Percentiles rank a stretch among this genome's conserved stretches.
Evolutionary conservation across 139 green algal species (phyloP).

Genomic region (Chlorella sorokiniana): DNA sequence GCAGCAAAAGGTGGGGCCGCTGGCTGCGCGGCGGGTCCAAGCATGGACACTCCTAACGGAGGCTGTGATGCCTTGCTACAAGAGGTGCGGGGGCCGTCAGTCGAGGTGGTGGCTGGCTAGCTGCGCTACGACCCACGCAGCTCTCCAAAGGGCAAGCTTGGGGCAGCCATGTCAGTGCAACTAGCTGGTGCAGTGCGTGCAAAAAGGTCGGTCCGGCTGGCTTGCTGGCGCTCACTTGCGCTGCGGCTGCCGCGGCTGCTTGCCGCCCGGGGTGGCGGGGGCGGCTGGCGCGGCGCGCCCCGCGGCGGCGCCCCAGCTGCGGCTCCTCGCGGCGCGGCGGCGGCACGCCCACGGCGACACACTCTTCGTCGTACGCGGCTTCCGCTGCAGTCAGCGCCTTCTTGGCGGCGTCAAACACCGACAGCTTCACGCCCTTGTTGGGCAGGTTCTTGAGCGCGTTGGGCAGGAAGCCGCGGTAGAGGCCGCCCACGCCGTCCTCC

Average conservation of each 20-base stretch:
- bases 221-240: neutral
- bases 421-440: constrained; percentile 79
- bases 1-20: neutral
- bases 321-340: constrained; percentile 4
- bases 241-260: neutral
- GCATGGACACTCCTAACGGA: no score
- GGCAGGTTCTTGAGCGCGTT: constrained; percentile 86
- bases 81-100: no score
- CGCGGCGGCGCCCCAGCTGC: neutral
- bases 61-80: no score
- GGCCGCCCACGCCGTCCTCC: constrained; percentile 53
- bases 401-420: constrained; percentile 67
- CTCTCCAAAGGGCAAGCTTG: no score
- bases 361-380: constrained; percentile 53
- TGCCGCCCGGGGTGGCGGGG: neutral
- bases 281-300: neutral
- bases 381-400: constrained; percentile 36
- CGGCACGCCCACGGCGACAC: neutral
- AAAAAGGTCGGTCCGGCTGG: neutral
- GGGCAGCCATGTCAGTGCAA: neutral
- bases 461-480: constrained; percentile 84
- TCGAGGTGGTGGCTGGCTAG: no score
- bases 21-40: no score
- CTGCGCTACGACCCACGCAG: no score
- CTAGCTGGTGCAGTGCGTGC: neutral